phyloP scores from a whole-genome alignment of 495 filamentous ascomycete genomes.

The Articulospora tetracladia region DNA sequence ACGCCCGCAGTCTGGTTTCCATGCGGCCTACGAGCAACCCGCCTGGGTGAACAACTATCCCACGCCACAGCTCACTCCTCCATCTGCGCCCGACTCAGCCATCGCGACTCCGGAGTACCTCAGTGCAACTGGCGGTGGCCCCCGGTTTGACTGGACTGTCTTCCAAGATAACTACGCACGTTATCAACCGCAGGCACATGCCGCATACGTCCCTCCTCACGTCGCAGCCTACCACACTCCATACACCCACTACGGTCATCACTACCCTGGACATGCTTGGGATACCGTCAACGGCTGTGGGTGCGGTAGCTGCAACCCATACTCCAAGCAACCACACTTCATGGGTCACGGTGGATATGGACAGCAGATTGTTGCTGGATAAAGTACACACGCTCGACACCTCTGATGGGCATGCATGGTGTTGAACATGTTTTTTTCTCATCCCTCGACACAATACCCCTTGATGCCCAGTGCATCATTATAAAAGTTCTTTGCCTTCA shows the following conservation, averaged over 20 bases:
- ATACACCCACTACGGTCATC: slow-evolving; percentile 18
- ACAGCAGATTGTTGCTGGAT: slow-evolving; percentile 22
- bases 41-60: slow-evolving; percentile 20
- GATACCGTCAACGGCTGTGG: slow-evolving; percentile 16
- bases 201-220: slow-evolving; percentile 17
- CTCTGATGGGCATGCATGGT: too few relatives aligned
- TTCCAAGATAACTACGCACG: slow-evolving; percentile 13
- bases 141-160: slow-evolving; percentile 24
- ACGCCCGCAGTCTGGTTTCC: slow-evolving; percentile 15
- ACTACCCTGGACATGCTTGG: slow-evolving; percentile 18
- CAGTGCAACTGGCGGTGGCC: slow-evolving; percentile 23
- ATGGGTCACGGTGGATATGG: slow-evolving; percentile 14
- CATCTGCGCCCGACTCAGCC: slow-evolving; percentile 26
- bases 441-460: slow-evolving; percentile 12
- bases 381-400: background rate
- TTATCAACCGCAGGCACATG: slow-evolving; percentile 13
- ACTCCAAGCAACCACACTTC: slow-evolving; percentile 22
- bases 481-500: slow-evolving; percentile 28
- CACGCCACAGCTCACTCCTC: slow-evolving; percentile 26
- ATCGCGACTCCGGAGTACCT: slow-evolving; percentile 26
- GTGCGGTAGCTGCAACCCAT: slow-evolving; percentile 20
- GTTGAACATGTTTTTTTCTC: background rate
- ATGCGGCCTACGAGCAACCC: slow-evolving; percentile 19
- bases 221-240: slow-evolving; percentile 21
- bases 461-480: slow-evolving; percentile 25